phyloP scores from a whole-genome alignment of 1,139 yeast genomes.

The Diutina scorzettiae region DNA sequence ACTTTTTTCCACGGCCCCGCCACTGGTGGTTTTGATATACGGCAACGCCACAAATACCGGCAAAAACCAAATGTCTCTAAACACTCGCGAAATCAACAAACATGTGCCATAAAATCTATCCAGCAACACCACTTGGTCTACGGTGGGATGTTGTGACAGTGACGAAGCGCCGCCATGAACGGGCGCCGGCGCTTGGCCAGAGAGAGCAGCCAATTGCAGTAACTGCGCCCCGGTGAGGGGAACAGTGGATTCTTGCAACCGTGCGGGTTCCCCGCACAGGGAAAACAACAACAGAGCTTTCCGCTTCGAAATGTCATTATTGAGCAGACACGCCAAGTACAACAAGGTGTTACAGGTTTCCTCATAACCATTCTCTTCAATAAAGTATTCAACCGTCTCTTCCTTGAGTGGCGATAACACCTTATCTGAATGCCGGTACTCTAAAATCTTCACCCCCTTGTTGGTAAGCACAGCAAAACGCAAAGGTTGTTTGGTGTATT shows the following conservation, averaged over 20 bases:
- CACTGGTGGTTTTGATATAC: conserved; percentile 28
- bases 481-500: conserved; percentile 51
- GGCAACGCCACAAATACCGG: conserved; percentile 47
- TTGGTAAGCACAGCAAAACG: conserved; percentile 75
- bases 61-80: conserved; percentile 67
- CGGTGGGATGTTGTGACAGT: neutral
- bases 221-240: neutral
- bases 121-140: conserved; percentile 28
- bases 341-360: conserved; percentile 86
- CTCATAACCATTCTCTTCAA: conserved; percentile 38
- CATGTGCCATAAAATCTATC: conserved; percentile 92
- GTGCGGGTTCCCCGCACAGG: conserved; percentile 43
- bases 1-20: conserved; percentile 22
- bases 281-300: conserved; percentile 41
- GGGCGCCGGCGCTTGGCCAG: neutral
- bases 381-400: conserved; percentile 37
- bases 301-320: conserved; percentile 36
- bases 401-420: conserved; percentile 59
- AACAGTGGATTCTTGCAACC: conserved; percentile 19
- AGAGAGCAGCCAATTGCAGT: neutral
- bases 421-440: conserved; percentile 70
- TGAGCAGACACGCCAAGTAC: conserved; percentile 67
- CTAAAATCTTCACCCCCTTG: conserved; percentile 64
- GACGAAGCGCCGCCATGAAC: neutral
- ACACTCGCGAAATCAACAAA: conserved; percentile 61